Evolutionary conservation across 805 yeast species (phyloP).

Genomic region (Myxozyma nipponensis): DNA sequence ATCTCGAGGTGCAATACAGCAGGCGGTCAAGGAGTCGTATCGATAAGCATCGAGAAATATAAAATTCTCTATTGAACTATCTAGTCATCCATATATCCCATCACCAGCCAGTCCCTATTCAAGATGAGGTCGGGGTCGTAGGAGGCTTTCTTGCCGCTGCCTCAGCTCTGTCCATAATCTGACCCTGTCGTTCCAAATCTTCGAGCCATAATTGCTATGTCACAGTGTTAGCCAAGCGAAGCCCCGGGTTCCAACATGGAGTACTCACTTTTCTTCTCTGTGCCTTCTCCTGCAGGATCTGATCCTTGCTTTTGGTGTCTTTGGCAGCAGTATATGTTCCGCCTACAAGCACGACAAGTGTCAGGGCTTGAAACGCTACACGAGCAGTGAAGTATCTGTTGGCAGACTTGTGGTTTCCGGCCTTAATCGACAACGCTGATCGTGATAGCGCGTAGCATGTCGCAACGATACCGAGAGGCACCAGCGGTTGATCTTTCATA

Average conservation of each 20-base stretch:
- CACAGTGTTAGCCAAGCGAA: background rate
- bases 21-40: constrained; percentile 25
- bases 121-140: no score
- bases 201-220: constrained; percentile 72
- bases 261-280: constrained; percentile 25
- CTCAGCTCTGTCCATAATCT: background rate
- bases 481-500: constrained; percentile 76
- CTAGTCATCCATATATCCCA: background rate
- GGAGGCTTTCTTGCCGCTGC: background rate
- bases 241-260: no score
- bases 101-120: background rate
- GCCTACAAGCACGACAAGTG: constrained; percentile 66
- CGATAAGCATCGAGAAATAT: background rate
- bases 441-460: constrained; percentile 48
- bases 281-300: constrained; percentile 30
- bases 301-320: constrained; percentile 45
- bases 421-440: constrained; percentile 67
- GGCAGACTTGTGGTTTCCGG: constrained; percentile 64
- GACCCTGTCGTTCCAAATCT: constrained; percentile 47
- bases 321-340: constrained; percentile 62
- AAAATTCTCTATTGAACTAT: background rate
- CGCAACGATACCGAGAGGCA: constrained; percentile 47
- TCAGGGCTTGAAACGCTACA: constrained; percentile 73
- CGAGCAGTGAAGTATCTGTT: constrained; percentile 80
- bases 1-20: constrained; percentile 26